A percentile compares a stretch with the other conserved stretches of the same genome.
phyloP scores from a whole-genome alignment of 2,329 filamentous ascomycete species.

The Aspergillus sp. region DNA sequence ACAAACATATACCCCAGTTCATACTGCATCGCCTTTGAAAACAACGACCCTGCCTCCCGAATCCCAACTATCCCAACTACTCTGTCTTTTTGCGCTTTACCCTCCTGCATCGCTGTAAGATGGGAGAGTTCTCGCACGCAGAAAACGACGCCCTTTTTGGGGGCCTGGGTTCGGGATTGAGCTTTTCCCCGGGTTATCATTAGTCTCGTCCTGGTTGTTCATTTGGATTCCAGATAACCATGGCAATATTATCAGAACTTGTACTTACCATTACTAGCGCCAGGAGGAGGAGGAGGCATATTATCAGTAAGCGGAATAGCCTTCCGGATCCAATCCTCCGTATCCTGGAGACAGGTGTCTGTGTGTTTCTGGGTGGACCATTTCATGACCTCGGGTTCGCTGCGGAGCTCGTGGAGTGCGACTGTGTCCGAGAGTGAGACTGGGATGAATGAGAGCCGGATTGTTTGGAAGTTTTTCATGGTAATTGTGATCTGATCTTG shows the following conservation, averaged over 20 bases:
- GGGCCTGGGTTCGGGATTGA: too few relatives aligned
- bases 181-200: too few relatives aligned
- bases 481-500: too few relatives aligned
- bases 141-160: not conserved
- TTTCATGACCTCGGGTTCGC: slow-evolving; percentile 12
- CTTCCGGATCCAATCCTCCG: slow-evolving; percentile 5
- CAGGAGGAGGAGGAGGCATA: not conserved
- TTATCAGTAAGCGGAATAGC: not conserved
- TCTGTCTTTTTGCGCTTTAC: not conserved
- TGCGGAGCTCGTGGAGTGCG: slow-evolving; percentile 9
- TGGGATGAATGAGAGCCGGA: slow-evolving; percentile 9
- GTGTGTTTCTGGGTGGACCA: slow-evolving; percentile 3
- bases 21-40: not conserved
- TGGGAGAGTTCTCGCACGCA: not conserved
- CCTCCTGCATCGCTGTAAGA: not conserved
- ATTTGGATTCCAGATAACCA: too few relatives aligned
- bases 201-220: too few relatives aligned
- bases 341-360: not conserved
- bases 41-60: not conserved
- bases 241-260: too few relatives aligned
- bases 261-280: too few relatives aligned
- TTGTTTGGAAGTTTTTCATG: slow-evolving; percentile 5
- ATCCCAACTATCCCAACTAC: slow-evolving; percentile 11
- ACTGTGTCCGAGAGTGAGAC: slow-evolving; percentile 5
- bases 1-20: slow-evolving; percentile 60